phyloP scores from a whole-genome alignment of 2,329 filamentous ascomycete species.

The Epichloe elymi region DNA sequence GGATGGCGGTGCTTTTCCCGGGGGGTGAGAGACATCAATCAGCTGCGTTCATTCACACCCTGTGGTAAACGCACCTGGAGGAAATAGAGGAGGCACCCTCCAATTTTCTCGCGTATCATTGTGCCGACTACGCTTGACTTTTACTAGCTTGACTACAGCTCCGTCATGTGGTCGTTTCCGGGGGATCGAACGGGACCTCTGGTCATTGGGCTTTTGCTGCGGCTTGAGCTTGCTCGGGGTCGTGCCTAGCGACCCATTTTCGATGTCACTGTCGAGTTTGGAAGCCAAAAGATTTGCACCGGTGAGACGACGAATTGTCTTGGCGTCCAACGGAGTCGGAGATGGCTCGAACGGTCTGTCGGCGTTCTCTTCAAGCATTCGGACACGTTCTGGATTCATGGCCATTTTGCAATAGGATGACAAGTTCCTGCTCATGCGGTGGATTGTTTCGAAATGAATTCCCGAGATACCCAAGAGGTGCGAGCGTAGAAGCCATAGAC shows the following conservation, averaged over 20 bases:
- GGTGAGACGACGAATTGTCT: conserved; percentile 1
- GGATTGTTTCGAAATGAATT: neutral
- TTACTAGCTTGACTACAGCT: neutral
- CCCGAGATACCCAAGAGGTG: neutral
- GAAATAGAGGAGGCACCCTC: neutral
- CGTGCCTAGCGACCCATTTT: neutral
- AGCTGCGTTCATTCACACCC: neutral
- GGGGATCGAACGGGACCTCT: too few relatives aligned
- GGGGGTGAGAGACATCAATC: neutral
- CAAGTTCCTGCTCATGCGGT: neutral
- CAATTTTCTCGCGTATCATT: neutral
- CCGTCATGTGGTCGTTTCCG: neutral
- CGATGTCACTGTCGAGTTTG: neutral
- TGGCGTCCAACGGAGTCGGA: neutral
- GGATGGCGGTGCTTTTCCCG: conserved; percentile 1
- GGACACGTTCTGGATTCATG: conserved; percentile 17
- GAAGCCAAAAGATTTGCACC: conserved; percentile 4
- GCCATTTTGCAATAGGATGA: neutral
- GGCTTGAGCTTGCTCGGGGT: too few relatives aligned
- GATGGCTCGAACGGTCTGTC: neutral
- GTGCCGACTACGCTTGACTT: neutral
- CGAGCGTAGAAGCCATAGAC: neutral
- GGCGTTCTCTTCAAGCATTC: conserved; percentile 12
- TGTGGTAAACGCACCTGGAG: neutral
- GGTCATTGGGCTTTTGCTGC: neutral